Evolutionary conservation across 192 early-diverging fungal species (phyloP).

Genomic region (Coemansia sp.): DNA sequence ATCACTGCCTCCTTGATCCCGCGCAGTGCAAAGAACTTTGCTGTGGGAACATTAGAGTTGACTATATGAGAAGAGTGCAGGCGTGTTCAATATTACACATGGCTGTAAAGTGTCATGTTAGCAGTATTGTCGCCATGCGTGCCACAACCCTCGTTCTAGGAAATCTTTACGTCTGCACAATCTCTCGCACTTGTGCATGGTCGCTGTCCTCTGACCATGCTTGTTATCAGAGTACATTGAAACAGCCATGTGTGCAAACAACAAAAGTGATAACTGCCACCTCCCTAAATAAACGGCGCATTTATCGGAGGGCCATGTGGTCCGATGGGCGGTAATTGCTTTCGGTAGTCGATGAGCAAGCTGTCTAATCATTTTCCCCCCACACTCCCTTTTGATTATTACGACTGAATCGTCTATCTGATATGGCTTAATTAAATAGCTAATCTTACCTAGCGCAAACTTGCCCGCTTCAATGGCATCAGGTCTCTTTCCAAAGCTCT

Average conservation of each 20-base stretch:
- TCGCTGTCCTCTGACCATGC: neutral
- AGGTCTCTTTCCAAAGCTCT: conserved; percentile 45
- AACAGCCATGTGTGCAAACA: conserved; percentile 1
- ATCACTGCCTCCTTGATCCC: conserved; percentile 50
- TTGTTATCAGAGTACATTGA: neutral
- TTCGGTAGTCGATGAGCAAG: too few relatives aligned
- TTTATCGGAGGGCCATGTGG: neutral
- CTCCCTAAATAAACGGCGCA: neutral
- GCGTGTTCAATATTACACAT: neutral
- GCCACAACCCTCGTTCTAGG: neutral
- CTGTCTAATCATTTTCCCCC: too few relatives aligned
- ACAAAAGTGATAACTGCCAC: neutral
- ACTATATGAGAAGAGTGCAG: conserved; percentile 14
- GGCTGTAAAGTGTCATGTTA: neutral
- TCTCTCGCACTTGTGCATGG: neutral
- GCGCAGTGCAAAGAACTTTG: conserved; percentile 51
- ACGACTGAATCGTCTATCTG: too few relatives aligned
- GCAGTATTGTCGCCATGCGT: neutral
- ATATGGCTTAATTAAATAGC: too few relatives aligned
- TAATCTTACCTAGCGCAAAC: conserved; percentile 35
- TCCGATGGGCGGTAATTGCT: too few relatives aligned
- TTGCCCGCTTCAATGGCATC: conserved; percentile 46
- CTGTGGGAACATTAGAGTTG: conserved; percentile 40
- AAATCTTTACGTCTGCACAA: neutral
- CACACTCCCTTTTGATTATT: too few relatives aligned